Evolutionary conservation across 805 yeast genomes (phyloP).

Genomic region (Yamadazyma laniorum): DNA sequence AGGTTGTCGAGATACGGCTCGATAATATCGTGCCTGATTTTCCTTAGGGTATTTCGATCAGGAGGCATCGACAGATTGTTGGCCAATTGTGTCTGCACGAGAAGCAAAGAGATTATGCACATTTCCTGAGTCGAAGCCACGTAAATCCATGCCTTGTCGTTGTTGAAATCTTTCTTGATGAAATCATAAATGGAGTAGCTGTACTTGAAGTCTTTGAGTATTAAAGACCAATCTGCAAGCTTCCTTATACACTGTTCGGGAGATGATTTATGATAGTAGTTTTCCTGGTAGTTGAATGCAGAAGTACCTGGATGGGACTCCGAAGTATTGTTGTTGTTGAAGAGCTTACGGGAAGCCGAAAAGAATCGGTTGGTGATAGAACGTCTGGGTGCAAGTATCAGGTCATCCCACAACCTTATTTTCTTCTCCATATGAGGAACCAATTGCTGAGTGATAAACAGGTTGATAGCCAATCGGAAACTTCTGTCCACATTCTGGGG

Average conservation of each 20-base stretch:
- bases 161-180: constrained; percentile 70
- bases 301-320: constrained; percentile 11
- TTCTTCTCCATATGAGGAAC: constrained; percentile 86
- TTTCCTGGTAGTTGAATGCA: constrained; percentile 49
- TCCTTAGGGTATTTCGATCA: constrained; percentile 41
- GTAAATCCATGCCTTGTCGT: constrained; percentile 77
- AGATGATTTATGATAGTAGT: constrained; percentile 59
- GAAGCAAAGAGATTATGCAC: constrained; percentile 69
- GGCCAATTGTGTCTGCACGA: constrained; percentile 49
- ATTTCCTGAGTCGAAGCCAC: constrained; percentile 87
- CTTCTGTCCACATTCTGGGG: constrained; percentile 41
- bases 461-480: constrained; percentile 41
- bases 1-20: constrained; percentile 69
- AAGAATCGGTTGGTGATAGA: constrained; percentile 74
- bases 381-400: constrained; percentile 69
- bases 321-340: constrained; percentile 25
- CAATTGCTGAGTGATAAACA: constrained; percentile 48
- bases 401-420: constrained; percentile 83
- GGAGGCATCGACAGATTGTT: constrained; percentile 21
- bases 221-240: constrained; percentile 89
- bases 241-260: constrained; percentile 75
- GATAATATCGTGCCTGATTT: constrained; percentile 51
- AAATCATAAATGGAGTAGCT: constrained; percentile 84
- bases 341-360: constrained; percentile 61
- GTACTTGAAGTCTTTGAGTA: constrained; percentile 83